Conservation (phyloP, 75 land plant genomes). For the Cryptomeria japonica region DNA sequence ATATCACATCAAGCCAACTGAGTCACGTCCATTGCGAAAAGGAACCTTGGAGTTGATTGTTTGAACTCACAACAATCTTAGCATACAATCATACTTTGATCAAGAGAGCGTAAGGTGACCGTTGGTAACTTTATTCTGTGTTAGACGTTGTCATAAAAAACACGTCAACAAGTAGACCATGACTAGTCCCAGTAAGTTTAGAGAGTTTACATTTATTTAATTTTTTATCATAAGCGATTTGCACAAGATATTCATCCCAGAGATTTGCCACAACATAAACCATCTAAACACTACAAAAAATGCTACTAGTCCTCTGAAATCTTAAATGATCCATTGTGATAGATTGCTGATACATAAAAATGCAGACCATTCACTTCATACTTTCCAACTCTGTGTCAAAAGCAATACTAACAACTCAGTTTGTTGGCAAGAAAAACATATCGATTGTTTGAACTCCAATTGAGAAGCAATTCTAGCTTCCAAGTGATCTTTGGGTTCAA, state of each 20-base stretch:
- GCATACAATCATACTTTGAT: too few relatives aligned
- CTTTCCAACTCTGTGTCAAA: slow-evolving; percentile 35
- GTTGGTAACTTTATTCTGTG: too few relatives aligned
- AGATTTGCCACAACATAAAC: slow-evolving; percentile 41
- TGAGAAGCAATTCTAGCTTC: slow-evolving; percentile 42
- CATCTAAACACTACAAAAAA: neutral
- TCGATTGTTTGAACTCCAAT: slow-evolving; percentile 55
- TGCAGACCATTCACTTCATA: slow-evolving; percentile 32
- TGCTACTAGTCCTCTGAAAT: slow-evolving; percentile 1
- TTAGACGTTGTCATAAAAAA: too few relatives aligned
- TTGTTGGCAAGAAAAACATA: slow-evolving; percentile 49
- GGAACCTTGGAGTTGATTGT: too few relatives aligned
- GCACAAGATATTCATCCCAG: slow-evolving; percentile 69
- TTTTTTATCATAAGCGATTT: slow-evolving; percentile 40
- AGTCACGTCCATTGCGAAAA: too few relatives aligned
- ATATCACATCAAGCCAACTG: too few relatives aligned
- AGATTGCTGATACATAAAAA: too few relatives aligned
- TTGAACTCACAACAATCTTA: too few relatives aligned
- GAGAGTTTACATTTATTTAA: slow-evolving; percentile 41
- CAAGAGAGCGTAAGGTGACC: too few relatives aligned
- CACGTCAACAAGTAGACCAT: too few relatives aligned
- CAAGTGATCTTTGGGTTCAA: slow-evolving; percentile 35
- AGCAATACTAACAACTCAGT: neutral
- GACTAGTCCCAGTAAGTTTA: slow-evolving; percentile 50
- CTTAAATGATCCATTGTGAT: neutral